Base-by-base conservation (phyloP, 352 stramenopile species). In the Pythium grandisporangium region DNA sequence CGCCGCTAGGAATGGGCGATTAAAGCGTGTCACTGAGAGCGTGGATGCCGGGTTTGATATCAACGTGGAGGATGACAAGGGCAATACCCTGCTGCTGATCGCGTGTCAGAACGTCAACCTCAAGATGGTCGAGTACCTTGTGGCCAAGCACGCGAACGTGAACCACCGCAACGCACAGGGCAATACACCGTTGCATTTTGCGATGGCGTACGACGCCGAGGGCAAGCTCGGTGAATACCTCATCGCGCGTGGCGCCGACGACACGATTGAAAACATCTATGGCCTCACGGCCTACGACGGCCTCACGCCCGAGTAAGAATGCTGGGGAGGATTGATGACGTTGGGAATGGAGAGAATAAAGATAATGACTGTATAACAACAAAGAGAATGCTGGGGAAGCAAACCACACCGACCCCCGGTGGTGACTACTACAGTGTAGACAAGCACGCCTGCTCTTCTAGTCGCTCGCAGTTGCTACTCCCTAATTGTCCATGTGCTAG, bases 281-380 rank as follows among this genome's bases (percentile, higher is more conserved):
- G 87, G 85, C 16, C 70, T 98, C 27, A 95, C 87, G 3, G 66
- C 89, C 2, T 98, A 98, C 62, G 92, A 98, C 58, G 93, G 93
- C 2, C 65, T 89, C 29, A 68, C 63, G 6, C 63, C 70, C 22
- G 68, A 84, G 29, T 83, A 44, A 74, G 11, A 38, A 38, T 11
- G 33, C 13, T 20, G 33, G 19, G 33, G 19, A 38, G 2, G n/a
- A n/a, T n/a, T n/a, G n/a, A n/a, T n/a, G n/a, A n/a, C n/a, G n/a
- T n/a, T n/a, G n/a, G n/a, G n/a, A n/a, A n/a, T n/a, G n/a, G n/a
- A n/a, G n/a, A n/a, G n/a, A n/a, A n/a, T n/a, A n/a, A n/a, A n/a
- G n/a, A n/a, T n/a, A n/a, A n/a, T n/a, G n/a, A n/a, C n/a, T n/a
- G n/a, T n/a, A n/a, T n/a, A n/a, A n/a, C n/a, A n/a, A n/a, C n/a